Evolutionary conservation across 1,284 basidiomycete species (phyloP).

Genomic region (Ceratobasidium sp.): DNA sequence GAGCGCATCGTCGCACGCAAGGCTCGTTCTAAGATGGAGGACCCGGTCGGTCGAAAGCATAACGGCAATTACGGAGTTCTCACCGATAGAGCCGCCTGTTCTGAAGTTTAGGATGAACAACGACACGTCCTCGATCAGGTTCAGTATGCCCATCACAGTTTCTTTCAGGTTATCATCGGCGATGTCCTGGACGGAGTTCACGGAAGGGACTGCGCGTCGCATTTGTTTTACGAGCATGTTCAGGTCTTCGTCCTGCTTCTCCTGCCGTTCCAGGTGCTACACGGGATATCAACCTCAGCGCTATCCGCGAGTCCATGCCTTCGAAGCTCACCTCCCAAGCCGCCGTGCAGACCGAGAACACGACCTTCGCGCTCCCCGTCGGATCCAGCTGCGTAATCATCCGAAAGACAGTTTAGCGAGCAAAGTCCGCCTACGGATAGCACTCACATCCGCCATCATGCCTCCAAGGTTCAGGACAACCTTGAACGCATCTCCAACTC

Average conservation of each 20-base stretch:
- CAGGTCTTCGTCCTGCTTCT: neutral
- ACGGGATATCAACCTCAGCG: neutral
- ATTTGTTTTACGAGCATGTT: neutral
- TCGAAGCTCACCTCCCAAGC: constrained; percentile 13
- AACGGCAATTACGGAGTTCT: too few species aligned
- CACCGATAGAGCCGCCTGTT: too few species aligned
- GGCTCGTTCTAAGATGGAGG: too few species aligned
- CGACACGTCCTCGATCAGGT: constrained; percentile 1
- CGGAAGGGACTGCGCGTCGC: neutral
- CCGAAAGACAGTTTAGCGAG: too few species aligned
- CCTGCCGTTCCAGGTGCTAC: neutral
- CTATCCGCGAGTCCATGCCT: neutral
- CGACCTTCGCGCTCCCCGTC: constrained; percentile 4
- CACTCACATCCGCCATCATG: neutral
- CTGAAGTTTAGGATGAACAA: too few species aligned
- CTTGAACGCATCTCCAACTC: neutral
- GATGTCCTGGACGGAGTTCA: neutral
- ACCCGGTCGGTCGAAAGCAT: too few species aligned
- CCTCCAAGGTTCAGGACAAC: neutral
- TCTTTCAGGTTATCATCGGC: neutral
- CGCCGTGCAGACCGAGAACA: neutral
- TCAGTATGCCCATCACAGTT: neutral
- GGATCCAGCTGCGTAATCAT: neutral
- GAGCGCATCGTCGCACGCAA: too few species aligned
- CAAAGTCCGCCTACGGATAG: neutral